phyloP scores from a whole-genome alignment of 1,284 basidiomycete species.

The Trichosporon sp. region DNA sequence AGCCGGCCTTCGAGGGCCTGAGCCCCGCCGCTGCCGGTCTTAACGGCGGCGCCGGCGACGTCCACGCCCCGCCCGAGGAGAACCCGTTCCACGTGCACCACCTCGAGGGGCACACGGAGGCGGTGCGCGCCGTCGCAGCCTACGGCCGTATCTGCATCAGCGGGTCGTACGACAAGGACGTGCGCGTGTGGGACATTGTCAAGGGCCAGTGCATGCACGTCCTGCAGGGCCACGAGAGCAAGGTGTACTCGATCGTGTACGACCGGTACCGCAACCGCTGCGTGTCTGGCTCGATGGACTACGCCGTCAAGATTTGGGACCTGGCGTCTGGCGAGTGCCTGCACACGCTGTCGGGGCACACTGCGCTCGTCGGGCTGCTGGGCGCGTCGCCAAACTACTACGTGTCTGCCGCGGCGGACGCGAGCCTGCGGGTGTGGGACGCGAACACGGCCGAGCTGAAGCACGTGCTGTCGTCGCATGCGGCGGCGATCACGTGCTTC shows the following conservation, averaged over 20 bases:
- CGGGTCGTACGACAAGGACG: slow-evolving; percentile 90
- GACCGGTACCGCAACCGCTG: slow-evolving; percentile 78
- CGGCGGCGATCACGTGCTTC: slow-evolving; percentile 94
- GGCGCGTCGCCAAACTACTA: slow-evolving; percentile 81
- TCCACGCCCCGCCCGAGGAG: slow-evolving; percentile 53
- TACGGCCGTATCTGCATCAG: slow-evolving; percentile 82
- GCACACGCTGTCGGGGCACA: slow-evolving; percentile 76
- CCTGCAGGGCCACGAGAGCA: slow-evolving; percentile 80
- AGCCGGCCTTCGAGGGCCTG: slow-evolving; percentile 54
- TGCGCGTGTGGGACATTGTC: slow-evolving; percentile 90
- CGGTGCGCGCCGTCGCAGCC: slow-evolving; percentile 86
- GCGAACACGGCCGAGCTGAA: slow-evolving; percentile 71
- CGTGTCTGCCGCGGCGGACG: slow-evolving; percentile 90
- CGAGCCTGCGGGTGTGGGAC: slow-evolving; percentile 87
- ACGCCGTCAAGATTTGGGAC: slow-evolving; percentile 89
- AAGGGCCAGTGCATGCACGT: slow-evolving; percentile 78
- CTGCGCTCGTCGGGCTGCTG: slow-evolving; percentile 78
- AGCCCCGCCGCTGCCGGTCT: not conserved
- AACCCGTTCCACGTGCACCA: slow-evolving; percentile 86
- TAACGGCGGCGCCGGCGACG: not conserved
- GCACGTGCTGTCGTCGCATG: slow-evolving; percentile 77
- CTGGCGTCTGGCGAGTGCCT: slow-evolving; percentile 71
- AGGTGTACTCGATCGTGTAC: slow-evolving; percentile 87
- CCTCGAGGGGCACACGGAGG: slow-evolving; percentile 81
- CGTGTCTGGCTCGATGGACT: slow-evolving; percentile 93